A percentile compares a stretch with the other conserved stretches of the same genome.
Evolutionary conservation across 2,329 filamentous ascomycete genomes (phyloP).

Genomic region (Stagonosporopsis cucurbitacearum): DNA sequence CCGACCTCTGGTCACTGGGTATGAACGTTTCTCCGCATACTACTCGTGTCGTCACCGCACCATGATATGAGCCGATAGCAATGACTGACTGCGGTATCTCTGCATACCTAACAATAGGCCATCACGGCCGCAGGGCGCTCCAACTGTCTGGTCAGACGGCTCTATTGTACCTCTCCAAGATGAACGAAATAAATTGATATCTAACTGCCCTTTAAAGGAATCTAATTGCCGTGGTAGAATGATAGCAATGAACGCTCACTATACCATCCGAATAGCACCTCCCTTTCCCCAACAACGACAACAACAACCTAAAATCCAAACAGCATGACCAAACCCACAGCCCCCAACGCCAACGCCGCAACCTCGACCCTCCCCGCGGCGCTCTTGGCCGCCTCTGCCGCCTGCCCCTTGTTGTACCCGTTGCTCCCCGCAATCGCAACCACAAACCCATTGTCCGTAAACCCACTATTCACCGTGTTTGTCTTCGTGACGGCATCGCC

Average conservation of each 20-base stretch:
- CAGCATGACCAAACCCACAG: neutral
- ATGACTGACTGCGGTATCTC: too few species aligned
- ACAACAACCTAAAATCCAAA: slow-evolving; percentile 1
- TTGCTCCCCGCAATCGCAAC: slow-evolving; percentile 27
- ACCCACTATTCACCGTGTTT: slow-evolving; percentile 21
- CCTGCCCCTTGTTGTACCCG: slow-evolving; percentile 27
- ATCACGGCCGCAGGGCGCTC: too few species aligned
- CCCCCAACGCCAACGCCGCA: neutral
- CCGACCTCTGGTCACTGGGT: neutral
- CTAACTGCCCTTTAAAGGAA: too few species aligned
- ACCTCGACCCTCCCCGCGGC: neutral
- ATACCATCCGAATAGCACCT: neutral
- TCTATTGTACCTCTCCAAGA: neutral
- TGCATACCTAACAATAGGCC: too few species aligned
- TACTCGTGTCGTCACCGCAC: neutral
- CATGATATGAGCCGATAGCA: neutral
- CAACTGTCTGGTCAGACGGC: too few species aligned
- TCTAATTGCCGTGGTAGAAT: neutral
- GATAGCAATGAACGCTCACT: neutral
- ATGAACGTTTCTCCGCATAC: neutral
- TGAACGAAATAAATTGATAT: neutral
- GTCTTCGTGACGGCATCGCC: slow-evolving; percentile 18
- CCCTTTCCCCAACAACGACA: neutral
- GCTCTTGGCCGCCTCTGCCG: slow-evolving; percentile 12
- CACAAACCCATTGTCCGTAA: slow-evolving; percentile 20